These are phyloP conservation scores for Takakia lepidozioides DNA, from an alignment of 225 moss, liverwort and hornwort species.

Conservation along the genomic window DNA sequence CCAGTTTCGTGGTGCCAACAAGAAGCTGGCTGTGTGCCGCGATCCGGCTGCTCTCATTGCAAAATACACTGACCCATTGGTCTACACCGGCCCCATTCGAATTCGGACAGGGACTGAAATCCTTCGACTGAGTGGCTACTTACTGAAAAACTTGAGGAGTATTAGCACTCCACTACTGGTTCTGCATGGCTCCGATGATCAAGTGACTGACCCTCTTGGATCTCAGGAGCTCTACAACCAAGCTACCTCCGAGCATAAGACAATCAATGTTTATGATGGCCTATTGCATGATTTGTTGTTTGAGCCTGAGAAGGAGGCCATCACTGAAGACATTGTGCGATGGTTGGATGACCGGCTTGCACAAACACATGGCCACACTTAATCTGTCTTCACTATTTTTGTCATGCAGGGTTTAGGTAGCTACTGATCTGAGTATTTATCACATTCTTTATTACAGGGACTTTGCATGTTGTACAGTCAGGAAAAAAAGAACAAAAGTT, in stretches of 20 bases:
- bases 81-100: conserved; percentile 55
- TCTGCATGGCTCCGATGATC: conserved; percentile 78
- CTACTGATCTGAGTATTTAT: too few relatives aligned
- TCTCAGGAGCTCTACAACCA: conserved; percentile 69
- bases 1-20: conserved; percentile 68
- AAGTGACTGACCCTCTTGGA: conserved; percentile 71
- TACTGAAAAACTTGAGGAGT: conserved; percentile 63
- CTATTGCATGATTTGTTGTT: conserved; percentile 81
- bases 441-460: too few relatives aligned
- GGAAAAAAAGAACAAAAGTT: too few relatives aligned
- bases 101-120: conserved; percentile 63
- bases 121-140: conserved; percentile 53
- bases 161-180: conserved; percentile 65
- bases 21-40: conserved; percentile 57
- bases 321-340: conserved; percentile 55
- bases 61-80: conserved; percentile 66
- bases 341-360: conserved; percentile 63
- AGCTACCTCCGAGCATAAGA: conserved; percentile 60
- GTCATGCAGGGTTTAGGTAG: too few relatives aligned
- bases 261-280: conserved; percentile 72
- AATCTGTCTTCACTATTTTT: too few relatives aligned
- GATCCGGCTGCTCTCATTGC: conserved; percentile 69
- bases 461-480: too few relatives aligned
- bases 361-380: too few relatives aligned
- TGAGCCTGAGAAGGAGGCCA: conserved; percentile 71